Conservation (phyloP, 768 basidiomycete species). For the Agrocybe praecox region DNA sequence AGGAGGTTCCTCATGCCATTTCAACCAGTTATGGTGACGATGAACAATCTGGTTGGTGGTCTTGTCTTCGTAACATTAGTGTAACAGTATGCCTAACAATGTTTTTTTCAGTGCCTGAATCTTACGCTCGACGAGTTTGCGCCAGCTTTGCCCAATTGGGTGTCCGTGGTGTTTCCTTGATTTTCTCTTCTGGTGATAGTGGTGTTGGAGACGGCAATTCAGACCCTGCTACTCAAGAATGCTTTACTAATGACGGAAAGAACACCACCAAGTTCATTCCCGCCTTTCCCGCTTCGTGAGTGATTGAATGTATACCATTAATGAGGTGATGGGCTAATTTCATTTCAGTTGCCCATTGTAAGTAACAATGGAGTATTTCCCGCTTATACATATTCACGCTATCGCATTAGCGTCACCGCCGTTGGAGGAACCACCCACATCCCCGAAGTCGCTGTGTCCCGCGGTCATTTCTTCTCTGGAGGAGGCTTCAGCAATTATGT, state of each 20-base stretch:
- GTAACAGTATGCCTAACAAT: neutral
- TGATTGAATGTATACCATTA: neutral
- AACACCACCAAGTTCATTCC: conserved; percentile 59
- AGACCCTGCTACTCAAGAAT: conserved; percentile 52
- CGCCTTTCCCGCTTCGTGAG: conserved; percentile 59
- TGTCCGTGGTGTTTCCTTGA: conserved; percentile 63
- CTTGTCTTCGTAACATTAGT: neutral
- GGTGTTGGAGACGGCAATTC: conserved; percentile 70
- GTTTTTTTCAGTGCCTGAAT: conserved; percentile 48
- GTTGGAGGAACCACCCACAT: conserved; percentile 67
- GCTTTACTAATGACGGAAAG: conserved; percentile 59
- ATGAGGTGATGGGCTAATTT: neutral
- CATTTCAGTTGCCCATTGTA: conserved; percentile 50
- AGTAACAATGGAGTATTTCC: conserved; percentile 12
- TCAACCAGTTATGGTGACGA: conserved; percentile 76
- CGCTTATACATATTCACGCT: neutral
- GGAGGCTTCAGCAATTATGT: conserved; percentile 78
- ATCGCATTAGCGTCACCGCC: conserved; percentile 58
- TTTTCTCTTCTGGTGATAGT: conserved; percentile 67
- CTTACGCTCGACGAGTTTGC: conserved; percentile 62
- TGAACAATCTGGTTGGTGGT: conserved; percentile 61
- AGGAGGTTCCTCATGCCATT: conserved; percentile 56
- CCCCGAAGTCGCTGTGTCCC: conserved; percentile 58
- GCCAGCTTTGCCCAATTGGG: conserved; percentile 65
- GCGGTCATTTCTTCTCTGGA: conserved; percentile 51